Evolutionary conservation across 2,329 filamentous ascomycete genomes (phyloP).

Genomic region (Raffaelea ambrosiae): DNA sequence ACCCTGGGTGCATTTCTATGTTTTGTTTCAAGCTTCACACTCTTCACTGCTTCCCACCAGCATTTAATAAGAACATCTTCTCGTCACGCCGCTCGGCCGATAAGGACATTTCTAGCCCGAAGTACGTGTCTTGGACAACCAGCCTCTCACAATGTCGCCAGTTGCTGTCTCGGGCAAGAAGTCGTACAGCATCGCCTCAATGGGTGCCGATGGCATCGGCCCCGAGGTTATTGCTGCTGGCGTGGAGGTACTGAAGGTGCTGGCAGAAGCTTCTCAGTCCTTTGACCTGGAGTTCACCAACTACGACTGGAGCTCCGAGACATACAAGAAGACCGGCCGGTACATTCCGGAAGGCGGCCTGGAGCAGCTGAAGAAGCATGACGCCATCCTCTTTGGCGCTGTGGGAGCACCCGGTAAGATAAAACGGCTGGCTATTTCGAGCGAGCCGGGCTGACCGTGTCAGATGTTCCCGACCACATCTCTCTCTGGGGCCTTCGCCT

Average conservation of each 20-base stretch:
- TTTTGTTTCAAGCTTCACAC: too few relatives aligned
- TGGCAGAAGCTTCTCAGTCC: constrained; percentile 33
- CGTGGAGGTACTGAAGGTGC: constrained; percentile 24
- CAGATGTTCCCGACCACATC: constrained; percentile 57
- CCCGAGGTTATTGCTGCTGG: constrained; percentile 25
- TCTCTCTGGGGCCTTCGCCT: constrained; percentile 57
- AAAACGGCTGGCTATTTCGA: too few relatives aligned
- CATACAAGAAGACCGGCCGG: constrained; percentile 55
- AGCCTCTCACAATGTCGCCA: background rate
- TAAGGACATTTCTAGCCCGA: too few relatives aligned
- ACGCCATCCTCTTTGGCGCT: constrained; percentile 23
- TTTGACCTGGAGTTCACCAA: constrained; percentile 55
- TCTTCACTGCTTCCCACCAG: too few relatives aligned
- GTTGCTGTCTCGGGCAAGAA: background rate
- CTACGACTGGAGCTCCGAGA: constrained; percentile 60
- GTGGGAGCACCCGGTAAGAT: constrained; percentile 19
- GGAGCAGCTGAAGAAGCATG: constrained; percentile 33
- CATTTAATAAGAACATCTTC: too few relatives aligned
- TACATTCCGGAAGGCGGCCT: constrained; percentile 56
- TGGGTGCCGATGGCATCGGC: constrained; percentile 20
- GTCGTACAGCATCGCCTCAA: constrained; percentile 10
- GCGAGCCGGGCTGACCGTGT: background rate
- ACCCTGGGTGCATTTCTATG: too few relatives aligned
- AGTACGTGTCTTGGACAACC: too few relatives aligned
- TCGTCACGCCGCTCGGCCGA: too few relatives aligned